Percentiles rank a stretch among this genome's conserved stretches.
These are phyloP conservation scores for Diaporthe sp. DNA, from an alignment of 2,329 filamentous ascomycete genomes.

Conservation along the genomic window DNA sequence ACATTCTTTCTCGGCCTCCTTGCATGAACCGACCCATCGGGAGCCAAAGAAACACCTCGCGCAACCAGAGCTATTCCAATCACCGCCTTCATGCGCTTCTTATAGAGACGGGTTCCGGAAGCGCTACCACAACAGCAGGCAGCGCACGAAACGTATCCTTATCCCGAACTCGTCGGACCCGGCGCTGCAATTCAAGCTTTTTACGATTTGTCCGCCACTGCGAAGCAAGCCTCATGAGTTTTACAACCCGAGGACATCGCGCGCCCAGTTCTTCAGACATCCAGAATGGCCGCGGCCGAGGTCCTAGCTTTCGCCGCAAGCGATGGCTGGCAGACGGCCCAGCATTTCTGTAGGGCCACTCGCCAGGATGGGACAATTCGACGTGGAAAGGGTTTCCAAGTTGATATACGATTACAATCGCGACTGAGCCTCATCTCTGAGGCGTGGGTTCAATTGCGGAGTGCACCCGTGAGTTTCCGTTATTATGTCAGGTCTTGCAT, in stretches of 20 bases:
- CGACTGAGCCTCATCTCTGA: conserved; percentile 56
- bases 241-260: conserved; percentile 54
- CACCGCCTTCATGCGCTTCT: conserved; percentile 2
- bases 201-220: conserved; percentile 26
- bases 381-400: conserved; percentile 41
- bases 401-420: conserved; percentile 45
- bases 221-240: conserved; percentile 60
- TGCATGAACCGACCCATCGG: conserved; percentile 39
- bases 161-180: not conserved
- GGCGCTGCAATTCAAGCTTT: conserved; percentile 12
- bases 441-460: conserved; percentile 54
- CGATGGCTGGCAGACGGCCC: conserved; percentile 54
- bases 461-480: conserved; percentile 49
- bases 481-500: not conserved
- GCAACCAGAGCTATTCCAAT: not conserved
- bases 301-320: conserved; percentile 59
- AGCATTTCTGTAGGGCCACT: conserved; percentile 51
- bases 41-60: conserved; percentile 1
- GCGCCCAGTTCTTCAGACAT: conserved; percentile 56
- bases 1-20: conserved; percentile 28
- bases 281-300: conserved; percentile 68
- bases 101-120: not conserved
- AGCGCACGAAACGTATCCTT: not conserved
- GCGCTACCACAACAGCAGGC: not conserved
- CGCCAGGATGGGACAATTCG: conserved; percentile 51